A percentile compares a stretch with the other conserved stretches of the same genome.
Evolutionary conservation across 805 yeast genomes (phyloP).

Genomic region (Sugiyamaella lignohabitans): DNA sequence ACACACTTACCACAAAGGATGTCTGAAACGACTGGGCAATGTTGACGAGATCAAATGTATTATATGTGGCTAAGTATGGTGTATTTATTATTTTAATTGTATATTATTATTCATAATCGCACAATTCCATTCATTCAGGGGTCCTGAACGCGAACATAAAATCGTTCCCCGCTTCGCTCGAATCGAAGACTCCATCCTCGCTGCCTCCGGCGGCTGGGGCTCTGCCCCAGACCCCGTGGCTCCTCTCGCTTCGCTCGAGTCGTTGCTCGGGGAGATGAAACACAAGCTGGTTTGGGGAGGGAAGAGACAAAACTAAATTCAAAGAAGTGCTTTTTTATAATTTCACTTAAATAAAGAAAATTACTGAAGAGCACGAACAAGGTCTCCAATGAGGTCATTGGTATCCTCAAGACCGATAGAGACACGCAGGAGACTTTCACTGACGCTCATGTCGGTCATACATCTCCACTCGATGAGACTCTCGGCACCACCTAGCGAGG

Average conservation of each 20-base stretch:
- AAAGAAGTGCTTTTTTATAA: neutral
- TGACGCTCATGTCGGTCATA: slow-evolving; percentile 54
- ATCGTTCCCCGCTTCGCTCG: too few relatives aligned
- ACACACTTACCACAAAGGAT: slow-evolving; percentile 58
- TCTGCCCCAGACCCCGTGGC: too few relatives aligned
- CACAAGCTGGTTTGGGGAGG: too few relatives aligned
- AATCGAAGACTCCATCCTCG: too few relatives aligned
- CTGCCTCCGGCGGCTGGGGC: too few relatives aligned
- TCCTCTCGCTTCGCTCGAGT: too few relatives aligned
- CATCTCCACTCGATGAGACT: slow-evolving; percentile 89
- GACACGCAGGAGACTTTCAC: slow-evolving; percentile 57
- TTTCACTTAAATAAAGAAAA: too few relatives aligned
- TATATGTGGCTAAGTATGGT: slow-evolving; percentile 30
- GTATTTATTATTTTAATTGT: neutral
- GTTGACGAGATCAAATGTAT: slow-evolving; percentile 33
- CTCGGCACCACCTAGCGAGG: slow-evolving; percentile 90
- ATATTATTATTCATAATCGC: too few relatives aligned
- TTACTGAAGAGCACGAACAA: slow-evolving; percentile 42
- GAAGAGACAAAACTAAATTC: neutral
- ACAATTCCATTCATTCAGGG: too few relatives aligned
- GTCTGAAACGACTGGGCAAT: slow-evolving; percentile 45
- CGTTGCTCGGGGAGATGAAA: too few relatives aligned
- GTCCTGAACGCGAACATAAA: too few relatives aligned
- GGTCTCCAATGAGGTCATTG: slow-evolving; percentile 69
- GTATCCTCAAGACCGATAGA: slow-evolving; percentile 77